Evolutionary conservation across 2,329 filamentous ascomycete species (phyloP).

Genomic region (Fusarium sp.): DNA sequence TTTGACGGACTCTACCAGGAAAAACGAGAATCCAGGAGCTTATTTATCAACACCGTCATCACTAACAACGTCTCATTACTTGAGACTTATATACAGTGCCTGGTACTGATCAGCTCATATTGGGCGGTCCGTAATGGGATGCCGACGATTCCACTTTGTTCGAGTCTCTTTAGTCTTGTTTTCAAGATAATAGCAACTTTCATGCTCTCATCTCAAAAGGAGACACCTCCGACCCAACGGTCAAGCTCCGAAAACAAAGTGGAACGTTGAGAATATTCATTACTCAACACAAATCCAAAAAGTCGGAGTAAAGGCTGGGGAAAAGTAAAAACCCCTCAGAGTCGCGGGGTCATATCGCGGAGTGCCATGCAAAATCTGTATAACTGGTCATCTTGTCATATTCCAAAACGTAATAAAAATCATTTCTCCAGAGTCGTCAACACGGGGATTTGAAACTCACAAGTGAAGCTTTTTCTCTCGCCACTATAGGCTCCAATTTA

Average conservation of each 20-base stretch:
- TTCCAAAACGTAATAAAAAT: slow-evolving; percentile 31
- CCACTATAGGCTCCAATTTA: slow-evolving; percentile 27
- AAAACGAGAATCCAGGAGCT: rapidly evolving
- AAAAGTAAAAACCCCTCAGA: slow-evolving; percentile 6
- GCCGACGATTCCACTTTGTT: background rate
- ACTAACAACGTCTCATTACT: background rate
- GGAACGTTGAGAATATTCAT: background rate
- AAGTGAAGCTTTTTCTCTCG: slow-evolving; percentile 4
- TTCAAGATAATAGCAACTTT: background rate
- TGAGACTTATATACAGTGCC: background rate
- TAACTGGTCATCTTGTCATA: slow-evolving; percentile 5
- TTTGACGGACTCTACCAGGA: background rate
- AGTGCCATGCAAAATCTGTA: background rate
- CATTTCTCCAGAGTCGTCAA: slow-evolving; percentile 15
- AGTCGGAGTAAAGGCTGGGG: slow-evolving; percentile 3
- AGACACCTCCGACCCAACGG: background rate
- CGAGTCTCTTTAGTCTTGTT: background rate
- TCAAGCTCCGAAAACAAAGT: background rate
- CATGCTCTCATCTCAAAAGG: background rate
- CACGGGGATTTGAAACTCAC: slow-evolving; percentile 12
- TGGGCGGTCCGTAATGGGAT: background rate
- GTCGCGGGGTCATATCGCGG: slow-evolving; percentile 26
- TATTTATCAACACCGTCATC: background rate
- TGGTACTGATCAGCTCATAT: background rate
- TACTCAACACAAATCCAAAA: slow-evolving; percentile 22